A percentile compares a stretch with the other conserved stretches of the same genome.
These are phyloP conservation scores for Verticillium dahliae DNA, from an alignment of 2,329 filamentous ascomycete genomes.

Conservation along the genomic window DNA sequence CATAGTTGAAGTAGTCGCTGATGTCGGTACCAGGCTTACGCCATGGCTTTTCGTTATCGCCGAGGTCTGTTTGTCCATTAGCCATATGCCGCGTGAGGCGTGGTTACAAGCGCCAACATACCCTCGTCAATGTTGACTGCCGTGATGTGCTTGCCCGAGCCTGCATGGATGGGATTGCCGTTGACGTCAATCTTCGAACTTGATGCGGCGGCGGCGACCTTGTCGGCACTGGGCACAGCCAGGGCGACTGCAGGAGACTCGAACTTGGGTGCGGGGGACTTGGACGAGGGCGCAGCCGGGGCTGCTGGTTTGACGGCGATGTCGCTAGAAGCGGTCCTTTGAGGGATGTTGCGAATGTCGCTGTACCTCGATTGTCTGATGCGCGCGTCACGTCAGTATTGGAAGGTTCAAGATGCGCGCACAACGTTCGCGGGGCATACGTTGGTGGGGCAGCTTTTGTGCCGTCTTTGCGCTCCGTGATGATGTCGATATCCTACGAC, in stretches of 20 bases:
- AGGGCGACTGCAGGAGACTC: constrained; percentile 20
- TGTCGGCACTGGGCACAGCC: constrained; percentile 36
- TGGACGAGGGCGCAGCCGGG: constrained; percentile 32
- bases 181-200: constrained; percentile 84
- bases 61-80: constrained; percentile 42
- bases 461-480: constrained; percentile 61
- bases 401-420: neutral
- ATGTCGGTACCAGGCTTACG: constrained; percentile 89
- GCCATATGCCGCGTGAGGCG: neutral
- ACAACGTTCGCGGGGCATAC: constrained; percentile 30
- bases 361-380: constrained; percentile 54
- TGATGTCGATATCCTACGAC: constrained; percentile 58
- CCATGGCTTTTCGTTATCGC: constrained; percentile 88
- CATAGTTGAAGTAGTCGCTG: constrained; percentile 98
- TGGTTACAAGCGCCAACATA: constrained; percentile 16
- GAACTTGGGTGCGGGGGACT: constrained; percentile 23
- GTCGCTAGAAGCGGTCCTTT: constrained; percentile 49
- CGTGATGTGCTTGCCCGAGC: constrained; percentile 74
- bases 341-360: constrained; percentile 59
- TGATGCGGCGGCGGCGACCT: constrained; percentile 58
- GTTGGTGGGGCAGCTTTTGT: constrained; percentile 51
- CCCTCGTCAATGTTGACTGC: constrained; percentile 68
- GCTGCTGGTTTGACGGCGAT: constrained; percentile 34
- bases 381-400: neutral
- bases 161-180: constrained; percentile 71